Percentiles rank a stretch among this genome's conserved stretches.
Evolutionary conservation across 2,329 filamentous ascomycete genomes (phyloP).

Genomic region (Stachybotrys chlorohalonatus): DNA sequence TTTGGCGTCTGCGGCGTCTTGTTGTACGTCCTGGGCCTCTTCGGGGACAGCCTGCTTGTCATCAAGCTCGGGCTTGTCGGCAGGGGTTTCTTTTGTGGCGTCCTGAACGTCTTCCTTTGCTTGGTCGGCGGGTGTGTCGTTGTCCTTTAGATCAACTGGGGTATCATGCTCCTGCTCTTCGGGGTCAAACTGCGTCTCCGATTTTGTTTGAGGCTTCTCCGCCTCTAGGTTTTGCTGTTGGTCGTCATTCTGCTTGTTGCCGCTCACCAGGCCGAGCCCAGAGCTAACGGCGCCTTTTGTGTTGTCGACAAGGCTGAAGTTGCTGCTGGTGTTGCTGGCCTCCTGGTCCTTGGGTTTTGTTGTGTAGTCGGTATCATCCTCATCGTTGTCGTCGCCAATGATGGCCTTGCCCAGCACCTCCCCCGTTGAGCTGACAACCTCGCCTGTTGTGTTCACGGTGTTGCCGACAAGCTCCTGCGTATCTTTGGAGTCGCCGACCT

Average conservation of each 20-base stretch:
- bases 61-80: not conserved
- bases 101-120: conserved; percentile 1
- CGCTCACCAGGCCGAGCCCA: conserved; percentile 10
- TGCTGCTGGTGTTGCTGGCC: conserved; percentile 17
- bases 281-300: conserved; percentile 16
- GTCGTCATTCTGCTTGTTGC: conserved; percentile 8
- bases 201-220: conserved; percentile 8
- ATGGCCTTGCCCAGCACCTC: conserved; percentile 32
- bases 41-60: conserved; percentile 4
- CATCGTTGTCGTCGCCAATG: conserved; percentile 23
- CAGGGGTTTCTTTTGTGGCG: not conserved
- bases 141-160: conserved; percentile 9
- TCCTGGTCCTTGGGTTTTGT: conserved; percentile 22
- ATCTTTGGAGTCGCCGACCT: conserved; percentile 28
- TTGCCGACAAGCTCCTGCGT: conserved; percentile 31
- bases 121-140: conserved; percentile 3
- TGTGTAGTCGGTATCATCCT: conserved; percentile 30
- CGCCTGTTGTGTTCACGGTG: conserved; percentile 24
- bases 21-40: not conserved
- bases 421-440: conserved; percentile 25
- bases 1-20: conserved; percentile 2
- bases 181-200: conserved; percentile 4
- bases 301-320: conserved; percentile 19
- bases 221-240: conserved; percentile 4
- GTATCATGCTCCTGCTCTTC: conserved; percentile 4